Percentiles rank a stretch among this genome's conserved stretches.
These are phyloP conservation scores for Chytriomyces sp. DNA, from an alignment of 192 early-diverging fungal species.

Conservation along the genomic window DNA sequence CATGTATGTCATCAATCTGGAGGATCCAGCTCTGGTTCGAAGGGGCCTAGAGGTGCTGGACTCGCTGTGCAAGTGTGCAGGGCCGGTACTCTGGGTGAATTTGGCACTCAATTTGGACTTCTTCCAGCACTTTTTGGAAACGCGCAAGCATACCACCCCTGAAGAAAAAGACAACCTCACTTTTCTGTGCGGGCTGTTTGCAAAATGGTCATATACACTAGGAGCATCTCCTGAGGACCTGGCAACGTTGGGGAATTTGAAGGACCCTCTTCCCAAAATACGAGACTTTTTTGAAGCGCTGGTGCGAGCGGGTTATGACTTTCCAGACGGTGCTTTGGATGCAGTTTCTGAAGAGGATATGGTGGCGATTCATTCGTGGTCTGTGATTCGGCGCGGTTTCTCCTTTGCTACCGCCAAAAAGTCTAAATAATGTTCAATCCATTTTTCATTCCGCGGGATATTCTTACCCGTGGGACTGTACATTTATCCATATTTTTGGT, in stretches of 20 bases:
- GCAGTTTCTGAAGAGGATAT: not conserved
- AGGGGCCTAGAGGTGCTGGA: slow-evolving; percentile 4
- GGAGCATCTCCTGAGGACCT: not conserved
- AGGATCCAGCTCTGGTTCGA: not conserved
- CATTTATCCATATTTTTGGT: too few species aligned
- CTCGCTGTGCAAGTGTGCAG: not conserved
- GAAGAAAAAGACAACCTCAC: slow-evolving; percentile 25
- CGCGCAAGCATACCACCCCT: not conserved
- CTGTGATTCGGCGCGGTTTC: not conserved
- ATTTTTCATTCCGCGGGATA: not conserved
- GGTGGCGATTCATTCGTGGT: not conserved
- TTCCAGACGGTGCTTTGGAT: not conserved
- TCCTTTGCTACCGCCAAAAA: not conserved
- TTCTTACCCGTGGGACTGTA: too few species aligned
- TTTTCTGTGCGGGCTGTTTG: slow-evolving; percentile 18
- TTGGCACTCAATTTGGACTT: slow-evolving; percentile 26
- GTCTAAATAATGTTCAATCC: not conserved
- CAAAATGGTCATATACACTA: slow-evolving; percentile 11
- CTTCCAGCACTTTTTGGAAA: slow-evolving; percentile 24
- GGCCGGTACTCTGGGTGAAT: slow-evolving; percentile 13
- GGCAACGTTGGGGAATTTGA: not conserved
- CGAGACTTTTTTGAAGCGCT: slow-evolving; percentile 2
- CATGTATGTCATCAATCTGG: slow-evolving; percentile 17
- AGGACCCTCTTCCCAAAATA: not conserved
- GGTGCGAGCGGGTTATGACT: slow-evolving; percentile 8